These are phyloP conservation scores for Lachancea dasiensis DNA, from an alignment of 805 yeast genomes.

Conservation along the genomic window DNA sequence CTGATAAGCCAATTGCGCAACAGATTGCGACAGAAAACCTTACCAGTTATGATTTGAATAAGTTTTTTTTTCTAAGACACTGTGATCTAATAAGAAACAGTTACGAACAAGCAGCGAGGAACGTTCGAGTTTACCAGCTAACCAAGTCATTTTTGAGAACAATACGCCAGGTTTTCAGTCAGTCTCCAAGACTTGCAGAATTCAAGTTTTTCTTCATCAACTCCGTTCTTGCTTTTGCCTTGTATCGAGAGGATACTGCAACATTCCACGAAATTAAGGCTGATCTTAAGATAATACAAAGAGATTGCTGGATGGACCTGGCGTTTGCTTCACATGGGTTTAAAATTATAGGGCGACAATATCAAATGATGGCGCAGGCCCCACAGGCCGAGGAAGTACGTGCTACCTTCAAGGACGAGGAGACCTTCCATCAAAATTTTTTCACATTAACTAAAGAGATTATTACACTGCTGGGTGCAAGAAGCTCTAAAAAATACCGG, in stretches of 20 bases:
- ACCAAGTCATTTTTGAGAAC: slow-evolving; percentile 7
- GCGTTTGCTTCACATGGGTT: slow-evolving; percentile 16
- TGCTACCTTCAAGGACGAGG: slow-evolving; percentile 18
- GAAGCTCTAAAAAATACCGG: slow-evolving; percentile 41
- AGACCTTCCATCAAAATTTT: slow-evolving; percentile 34
- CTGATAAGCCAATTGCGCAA: slow-evolving; percentile 1
- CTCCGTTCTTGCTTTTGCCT: slow-evolving; percentile 12
- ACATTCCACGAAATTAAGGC: slow-evolving; percentile 32
- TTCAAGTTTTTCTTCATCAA: slow-evolving; percentile 22
- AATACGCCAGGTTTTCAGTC: slow-evolving; percentile 9
- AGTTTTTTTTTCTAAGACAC: slow-evolving; percentile 22
- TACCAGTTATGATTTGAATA: slow-evolving; percentile 17
- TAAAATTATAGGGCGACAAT: slow-evolving; percentile 13
- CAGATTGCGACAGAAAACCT: slow-evolving; percentile 16
- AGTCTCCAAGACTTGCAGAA: slow-evolving; percentile 14
- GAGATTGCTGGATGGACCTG: slow-evolving; percentile 36
- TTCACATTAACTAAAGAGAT: slow-evolving; percentile 45
- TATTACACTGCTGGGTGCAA: slow-evolving; percentile 16
- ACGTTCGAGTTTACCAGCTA: slow-evolving; percentile 13
- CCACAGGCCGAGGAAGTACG: slow-evolving; percentile 13
- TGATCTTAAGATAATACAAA: slow-evolving; percentile 35
- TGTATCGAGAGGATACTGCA: slow-evolving; percentile 5
- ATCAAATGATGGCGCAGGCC: slow-evolving; percentile 3
- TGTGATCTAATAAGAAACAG: slow-evolving; percentile 17
- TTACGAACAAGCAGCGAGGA: slow-evolving; percentile 9